Evolutionary conservation across 2,329 filamentous ascomycete species (phyloP).

Genomic region (Pseudocercospora crystallina): DNA sequence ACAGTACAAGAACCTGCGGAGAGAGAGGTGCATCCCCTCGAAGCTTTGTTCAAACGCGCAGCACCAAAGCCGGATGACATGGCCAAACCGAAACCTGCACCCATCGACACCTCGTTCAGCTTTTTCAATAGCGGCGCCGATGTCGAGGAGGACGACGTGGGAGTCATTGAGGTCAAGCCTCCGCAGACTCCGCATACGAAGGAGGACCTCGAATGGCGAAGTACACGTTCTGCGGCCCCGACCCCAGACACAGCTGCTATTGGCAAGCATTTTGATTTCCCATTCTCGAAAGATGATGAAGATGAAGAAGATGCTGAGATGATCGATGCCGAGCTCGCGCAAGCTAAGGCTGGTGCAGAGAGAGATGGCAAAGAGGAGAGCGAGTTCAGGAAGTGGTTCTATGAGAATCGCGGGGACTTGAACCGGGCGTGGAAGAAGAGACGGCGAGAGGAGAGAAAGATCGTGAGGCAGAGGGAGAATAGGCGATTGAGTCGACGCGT

Average conservation of each 20-base stretch:
- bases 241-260: conserved; percentile 90
- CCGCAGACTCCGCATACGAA: conserved; percentile 84
- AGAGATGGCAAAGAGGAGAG: conserved; percentile 45
- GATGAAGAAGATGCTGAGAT: conserved; percentile 41
- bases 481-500: conserved; percentile 46
- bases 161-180: conserved; percentile 31
- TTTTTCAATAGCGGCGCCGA: conserved; percentile 61
- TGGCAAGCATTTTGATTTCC: conserved; percentile 56
- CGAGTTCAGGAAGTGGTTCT: conserved; percentile 64
- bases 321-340: conserved; percentile 17
- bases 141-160: conserved; percentile 42
- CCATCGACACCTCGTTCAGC: conserved; percentile 64
- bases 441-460: conserved; percentile 60
- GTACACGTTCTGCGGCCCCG: conserved; percentile 82
- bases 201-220: conserved; percentile 72
- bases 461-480: conserved; percentile 61
- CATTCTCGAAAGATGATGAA: conserved; percentile 49
- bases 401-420: conserved; percentile 49
- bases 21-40: conserved; percentile 73
- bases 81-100: conserved; percentile 41
- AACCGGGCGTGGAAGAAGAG: conserved; percentile 56
- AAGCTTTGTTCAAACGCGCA: conserved; percentile 83
- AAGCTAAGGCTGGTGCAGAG: conserved; percentile 19
- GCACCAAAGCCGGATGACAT: conserved; percentile 44
- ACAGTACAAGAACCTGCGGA: not conserved